These are phyloP conservation scores for Anisodus tanguticus DNA, from an alignment of 257 asterid genomes.

Conservation along the genomic window DNA sequence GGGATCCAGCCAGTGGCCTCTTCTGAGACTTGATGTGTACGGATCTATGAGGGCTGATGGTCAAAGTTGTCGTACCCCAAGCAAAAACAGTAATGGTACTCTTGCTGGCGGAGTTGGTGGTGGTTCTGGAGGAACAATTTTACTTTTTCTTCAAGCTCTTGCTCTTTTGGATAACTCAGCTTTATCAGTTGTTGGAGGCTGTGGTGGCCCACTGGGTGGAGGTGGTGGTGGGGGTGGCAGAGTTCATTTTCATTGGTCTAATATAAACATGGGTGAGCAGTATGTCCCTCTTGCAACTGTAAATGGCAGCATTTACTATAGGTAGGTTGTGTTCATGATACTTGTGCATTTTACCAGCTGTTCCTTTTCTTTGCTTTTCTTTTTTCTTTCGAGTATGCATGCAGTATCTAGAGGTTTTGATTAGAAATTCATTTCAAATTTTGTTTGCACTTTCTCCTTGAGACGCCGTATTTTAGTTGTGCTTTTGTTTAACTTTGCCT, in stretches of 20 bases:
- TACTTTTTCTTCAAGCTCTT: constrained; percentile 72
- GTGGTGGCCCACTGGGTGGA: constrained; percentile 85
- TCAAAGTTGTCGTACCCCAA: constrained; percentile 58
- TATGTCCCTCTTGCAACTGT: constrained; percentile 81
- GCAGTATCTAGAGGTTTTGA: constrained; percentile 16
- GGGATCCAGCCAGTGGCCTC: constrained; percentile 94
- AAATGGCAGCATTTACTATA: constrained; percentile 65
- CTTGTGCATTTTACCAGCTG: neutral
- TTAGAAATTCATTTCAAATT: neutral
- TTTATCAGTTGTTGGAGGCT: constrained; percentile 83
- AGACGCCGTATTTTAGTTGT: neutral
- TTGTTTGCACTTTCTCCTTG: constrained; percentile 14
- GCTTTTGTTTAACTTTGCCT: neutral
- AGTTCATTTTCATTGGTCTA: constrained; percentile 95
- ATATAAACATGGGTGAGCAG: constrained; percentile 69
- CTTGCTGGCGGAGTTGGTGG: constrained; percentile 84
- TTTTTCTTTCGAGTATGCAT: constrained; percentile 2
- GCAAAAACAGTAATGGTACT: constrained; percentile 59
- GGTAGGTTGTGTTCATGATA: constrained; percentile 48
- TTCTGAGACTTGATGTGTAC: constrained; percentile 61
- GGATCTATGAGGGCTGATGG: constrained; percentile 89
- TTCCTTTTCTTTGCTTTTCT: neutral
- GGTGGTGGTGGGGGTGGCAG: constrained; percentile 99
- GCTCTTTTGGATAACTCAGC: constrained; percentile 70
- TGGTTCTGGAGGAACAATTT: constrained; percentile 96